Base-by-base conservation (phyloP, 2,329 filamentous ascomycete genomes). In the Rutstroemia sp. region DNA sequence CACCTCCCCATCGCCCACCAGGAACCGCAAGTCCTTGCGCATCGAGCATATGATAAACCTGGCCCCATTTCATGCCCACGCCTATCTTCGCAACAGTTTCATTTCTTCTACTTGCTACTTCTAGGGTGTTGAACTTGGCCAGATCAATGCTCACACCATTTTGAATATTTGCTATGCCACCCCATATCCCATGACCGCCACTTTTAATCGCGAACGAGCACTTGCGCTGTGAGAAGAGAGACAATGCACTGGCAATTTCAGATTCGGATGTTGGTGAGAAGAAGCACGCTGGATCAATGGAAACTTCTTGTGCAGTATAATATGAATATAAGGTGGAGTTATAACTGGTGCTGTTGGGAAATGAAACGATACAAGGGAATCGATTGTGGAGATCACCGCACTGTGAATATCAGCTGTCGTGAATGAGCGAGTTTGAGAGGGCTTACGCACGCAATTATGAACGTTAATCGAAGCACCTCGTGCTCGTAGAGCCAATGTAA, bases 161-260 rank as follows among this genome's bases (percentile, higher is more conserved):
- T 16, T 73, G 65, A 49, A 78, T 74, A 59, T 74, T 81, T 2
- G 78, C 73, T 44, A 75, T 76, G 59, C 75, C 74, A 21, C 76
- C 72, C 63, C 81, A 80, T 3, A 76, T 75, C 51, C 76, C 78
- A 67, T 83, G 80, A 0, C 81, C 81, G 17, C 80, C 80, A 7
- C 77, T 77, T 59, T 79, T 79, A 60, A 81, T 67, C 3, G 80
- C 79, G 61, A 83, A 83, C 23, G 55, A 34, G 38, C 58, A 60
- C 17, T 45, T 40, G 17, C 5, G 14, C 14, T 14, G 38, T 2
- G 16, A 40, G 6, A 40, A 16, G 6, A 40, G 14, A n/a, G 14
- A 17, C 7, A 40, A 8, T 40, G 38, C 16, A 40, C 14, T 17
- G 6, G 16, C 38, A 14, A 40, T 40, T 1, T 40, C 38, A n/a